Conservation (phyloP, 257 asterid genomes). For the Cinchona pubescens region DNA sequence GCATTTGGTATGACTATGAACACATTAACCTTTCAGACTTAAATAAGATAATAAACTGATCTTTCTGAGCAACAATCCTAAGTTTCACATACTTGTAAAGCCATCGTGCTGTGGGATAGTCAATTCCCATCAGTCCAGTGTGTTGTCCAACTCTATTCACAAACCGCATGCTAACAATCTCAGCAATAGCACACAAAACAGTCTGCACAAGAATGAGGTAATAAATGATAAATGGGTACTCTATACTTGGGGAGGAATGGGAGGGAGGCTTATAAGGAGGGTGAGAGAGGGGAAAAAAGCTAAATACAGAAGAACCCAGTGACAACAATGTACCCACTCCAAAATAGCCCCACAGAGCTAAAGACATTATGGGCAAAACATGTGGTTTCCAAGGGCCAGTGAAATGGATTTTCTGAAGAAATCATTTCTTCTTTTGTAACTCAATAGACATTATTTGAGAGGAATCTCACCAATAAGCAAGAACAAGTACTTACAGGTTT, state of each 20-base stretch:
- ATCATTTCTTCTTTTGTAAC: not conserved
- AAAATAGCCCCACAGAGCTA: not conserved
- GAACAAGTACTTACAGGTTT: conserved; percentile 58
- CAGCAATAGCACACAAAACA: conserved; percentile 74
- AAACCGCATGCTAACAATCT: conserved; percentile 82
- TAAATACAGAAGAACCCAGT: not conserved
- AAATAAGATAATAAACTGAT: not conserved
- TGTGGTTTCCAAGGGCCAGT: not conserved
- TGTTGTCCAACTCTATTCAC: conserved; percentile 81
- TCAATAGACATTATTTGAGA: not conserved
- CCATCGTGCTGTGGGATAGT: conserved; percentile 92
- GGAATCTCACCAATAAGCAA: not conserved
- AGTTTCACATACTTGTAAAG: conserved; percentile 63
- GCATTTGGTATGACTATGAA: conserved; percentile 2
- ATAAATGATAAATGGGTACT: not conserved
- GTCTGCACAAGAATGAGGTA: conserved; percentile 43
- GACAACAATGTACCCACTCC: not conserved
- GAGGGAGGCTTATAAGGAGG: not conserved
- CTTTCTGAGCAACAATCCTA: not conserved
- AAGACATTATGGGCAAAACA: not conserved
- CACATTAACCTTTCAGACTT: not conserved
- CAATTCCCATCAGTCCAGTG: conserved; percentile 92
- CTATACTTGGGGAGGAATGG: not conserved
- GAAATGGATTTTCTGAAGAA: not conserved
- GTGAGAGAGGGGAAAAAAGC: not conserved